These are phyloP conservation scores for Quercus gilva DNA, from an alignment of 306 rosid genomes.

Conservation along the genomic window DNA sequence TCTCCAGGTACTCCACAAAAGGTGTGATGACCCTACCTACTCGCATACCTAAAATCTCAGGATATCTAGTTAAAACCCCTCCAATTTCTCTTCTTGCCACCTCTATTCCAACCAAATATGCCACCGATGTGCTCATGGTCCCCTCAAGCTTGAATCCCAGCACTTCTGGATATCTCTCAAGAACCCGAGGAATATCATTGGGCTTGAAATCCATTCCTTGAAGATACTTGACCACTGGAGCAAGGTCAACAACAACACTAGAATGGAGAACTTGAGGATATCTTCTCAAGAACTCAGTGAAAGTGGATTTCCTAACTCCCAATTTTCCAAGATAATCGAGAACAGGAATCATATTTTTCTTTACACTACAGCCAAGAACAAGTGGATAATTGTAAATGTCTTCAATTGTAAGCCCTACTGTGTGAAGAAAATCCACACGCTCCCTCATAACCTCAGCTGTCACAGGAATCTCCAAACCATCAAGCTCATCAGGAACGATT, in stretches of 20 bases:
- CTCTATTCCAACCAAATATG: slow-evolving; percentile 87
- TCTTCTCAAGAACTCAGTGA: slow-evolving; percentile 72
- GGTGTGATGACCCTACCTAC: slow-evolving; percentile 88
- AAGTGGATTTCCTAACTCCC: slow-evolving; percentile 82
- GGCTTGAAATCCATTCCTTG: slow-evolving; percentile 93
- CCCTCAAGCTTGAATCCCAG: slow-evolving; percentile 96
- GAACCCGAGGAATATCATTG: slow-evolving; percentile 70
- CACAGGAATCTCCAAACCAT: slow-evolving; percentile 95
- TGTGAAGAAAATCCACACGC: slow-evolving; percentile 87
- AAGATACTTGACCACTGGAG: slow-evolving; percentile 82
- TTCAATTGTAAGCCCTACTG: slow-evolving; percentile 74
- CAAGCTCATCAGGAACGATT: slow-evolving; percentile 93
- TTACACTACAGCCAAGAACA: slow-evolving; percentile 93
- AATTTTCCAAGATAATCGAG: slow-evolving; percentile 93
- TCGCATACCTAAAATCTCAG: slow-evolving; percentile 93
- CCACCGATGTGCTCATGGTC: slow-evolving; percentile 95
- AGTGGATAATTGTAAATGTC: slow-evolving; percentile 90
- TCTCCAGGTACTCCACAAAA: slow-evolving; percentile 79
- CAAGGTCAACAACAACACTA: slow-evolving; percentile 91
- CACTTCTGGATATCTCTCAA: slow-evolving; percentile 87
- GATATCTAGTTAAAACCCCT: slow-evolving; percentile 73
- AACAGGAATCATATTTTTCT: slow-evolving; percentile 97
- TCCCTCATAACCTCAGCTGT: slow-evolving; percentile 88
- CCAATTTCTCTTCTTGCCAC: slow-evolving; percentile 92
- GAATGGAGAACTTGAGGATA: slow-evolving; percentile 96